Evolutionary conservation across 1,284 basidiomycete genomes (phyloP).

Genomic region (Entoloma clypeatum): DNA sequence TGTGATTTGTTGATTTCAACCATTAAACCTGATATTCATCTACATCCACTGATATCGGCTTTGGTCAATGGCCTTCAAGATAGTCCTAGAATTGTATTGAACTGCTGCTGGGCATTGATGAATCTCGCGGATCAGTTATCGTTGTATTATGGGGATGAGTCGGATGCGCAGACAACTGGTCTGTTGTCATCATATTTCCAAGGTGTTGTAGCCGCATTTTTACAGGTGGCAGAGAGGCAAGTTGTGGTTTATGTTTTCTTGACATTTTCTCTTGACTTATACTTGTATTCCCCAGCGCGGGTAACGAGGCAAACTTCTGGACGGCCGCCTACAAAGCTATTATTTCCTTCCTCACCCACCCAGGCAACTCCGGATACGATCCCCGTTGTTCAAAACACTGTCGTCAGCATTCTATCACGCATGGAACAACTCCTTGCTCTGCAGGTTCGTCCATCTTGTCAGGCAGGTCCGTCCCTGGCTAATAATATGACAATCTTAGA

Average conservation of each 20-base stretch:
- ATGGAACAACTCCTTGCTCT: slow-evolving; percentile 86
- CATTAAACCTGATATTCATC: slow-evolving; percentile 87
- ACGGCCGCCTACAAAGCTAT: slow-evolving; percentile 96
- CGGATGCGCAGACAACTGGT: slow-evolving; percentile 45
- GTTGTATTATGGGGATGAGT: slow-evolving; percentile 56
- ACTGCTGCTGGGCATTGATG: slow-evolving; percentile 96
- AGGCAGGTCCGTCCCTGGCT: neutral
- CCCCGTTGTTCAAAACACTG: slow-evolving; percentile 77
- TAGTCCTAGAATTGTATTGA: slow-evolving; percentile 82
- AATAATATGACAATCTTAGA: slow-evolving; percentile 39
- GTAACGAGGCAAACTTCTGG: slow-evolving; percentile 89
- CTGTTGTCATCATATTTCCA: slow-evolving; percentile 91
- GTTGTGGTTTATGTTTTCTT: too few relatives aligned
- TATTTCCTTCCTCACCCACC: slow-evolving; percentile 78
- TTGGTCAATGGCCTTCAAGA: slow-evolving; percentile 82
- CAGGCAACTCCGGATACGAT: slow-evolving; percentile 81
- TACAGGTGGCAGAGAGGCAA: slow-evolving; percentile 82
- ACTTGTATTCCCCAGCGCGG: slow-evolving; percentile 49
- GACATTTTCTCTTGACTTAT: too few relatives aligned
- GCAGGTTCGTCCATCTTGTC: slow-evolving; percentile 45
- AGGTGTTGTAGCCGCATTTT: slow-evolving; percentile 75
- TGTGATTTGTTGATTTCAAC: slow-evolving; percentile 85
- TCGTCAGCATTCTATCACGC: slow-evolving; percentile 76
- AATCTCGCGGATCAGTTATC: slow-evolving; percentile 86
- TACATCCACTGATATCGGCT: slow-evolving; percentile 82